Evolutionary conservation across 2,329 filamentous ascomycete species (phyloP), one percentile per base, ranked within the genome.

Genomic region (Hirsutella rhossiliensis): DNA sequence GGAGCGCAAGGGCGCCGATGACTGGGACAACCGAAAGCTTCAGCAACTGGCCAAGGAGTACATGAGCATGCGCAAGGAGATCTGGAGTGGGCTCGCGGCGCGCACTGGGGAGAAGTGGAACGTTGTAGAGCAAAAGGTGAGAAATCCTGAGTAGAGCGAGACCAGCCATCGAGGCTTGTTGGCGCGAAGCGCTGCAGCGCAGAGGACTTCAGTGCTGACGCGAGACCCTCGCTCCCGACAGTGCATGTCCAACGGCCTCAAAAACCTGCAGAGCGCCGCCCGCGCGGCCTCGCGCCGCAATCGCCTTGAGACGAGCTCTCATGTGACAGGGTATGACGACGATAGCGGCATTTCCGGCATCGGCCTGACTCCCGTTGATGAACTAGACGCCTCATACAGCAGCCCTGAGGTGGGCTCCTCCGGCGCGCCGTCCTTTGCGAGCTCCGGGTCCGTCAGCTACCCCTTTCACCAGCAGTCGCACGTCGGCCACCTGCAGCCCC

Each of bases 211-310:
- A 15, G 8, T 6, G 18, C 38, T 41, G 29, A 41, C 38, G 9
- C 13, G 13, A 11, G 4, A n/a, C 7, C 18, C 6, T 5, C n/a
- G 7, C 17, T n/a, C 13, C 17, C 5, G 11, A 11, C 28, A 42
- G 85, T 87, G 84, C 65, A 86, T 92, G 80, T 80, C 84, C 60
- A 84, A 84, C 57, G 86, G 87, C 31, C 69, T 90, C 54, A 90
- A 88, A 66, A 88, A 86, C 62, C 73, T 92, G 46, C 80, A 83
- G 59, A 78, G 80, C 53, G 76, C 79, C 43, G 73, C 80, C 50
- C 77, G 84, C 48, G 75, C 80, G 45, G 78, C 75, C 46, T 71
- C 76, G 46, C 77, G 80, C 51, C 80, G 80, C 55, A 80, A 80
- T 65, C 76, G 76, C 47, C 65, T 76, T 53, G 73, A 73, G 62